These are phyloP conservation scores for Sarocladium kiliense DNA, from an alignment of 2,329 filamentous ascomycete species.

Conservation along the genomic window DNA sequence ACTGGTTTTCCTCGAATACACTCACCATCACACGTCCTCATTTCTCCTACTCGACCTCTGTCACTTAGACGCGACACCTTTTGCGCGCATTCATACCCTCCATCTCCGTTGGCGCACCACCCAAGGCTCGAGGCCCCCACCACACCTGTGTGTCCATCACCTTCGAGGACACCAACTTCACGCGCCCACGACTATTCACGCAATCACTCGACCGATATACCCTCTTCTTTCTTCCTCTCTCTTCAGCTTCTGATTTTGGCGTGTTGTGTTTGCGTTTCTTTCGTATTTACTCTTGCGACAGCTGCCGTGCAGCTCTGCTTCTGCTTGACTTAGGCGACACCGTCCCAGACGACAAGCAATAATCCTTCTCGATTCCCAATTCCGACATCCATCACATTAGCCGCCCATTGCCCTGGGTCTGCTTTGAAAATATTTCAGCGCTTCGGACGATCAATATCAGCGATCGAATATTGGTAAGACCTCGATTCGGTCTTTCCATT, in stretches of 20 bases:
- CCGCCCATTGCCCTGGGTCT: not conserved
- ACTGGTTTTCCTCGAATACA: not conserved
- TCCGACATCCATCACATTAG: not conserved
- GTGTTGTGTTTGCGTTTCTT: not conserved
- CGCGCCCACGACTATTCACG: slow-evolving; percentile 3
- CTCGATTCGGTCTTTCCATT: too few species aligned
- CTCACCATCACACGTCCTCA: not conserved
- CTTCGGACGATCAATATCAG: not conserved
- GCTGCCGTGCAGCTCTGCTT: slow-evolving; percentile 4
- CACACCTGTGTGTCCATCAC: slow-evolving; percentile 6
- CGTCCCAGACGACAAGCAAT: not conserved
- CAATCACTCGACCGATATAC: slow-evolving; percentile 1
- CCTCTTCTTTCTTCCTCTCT: not conserved
- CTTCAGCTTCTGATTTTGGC: not conserved
- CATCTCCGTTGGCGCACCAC: slow-evolving; percentile 5
- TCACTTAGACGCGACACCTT: slow-evolving; percentile 7
- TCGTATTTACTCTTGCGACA: not conserved
- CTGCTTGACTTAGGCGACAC: not conserved
- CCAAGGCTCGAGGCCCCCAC: slow-evolving; percentile 2
- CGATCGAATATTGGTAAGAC: too few species aligned
- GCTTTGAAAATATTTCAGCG: not conserved
- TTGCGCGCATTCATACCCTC: slow-evolving; percentile 5
- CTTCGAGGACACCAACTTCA: slow-evolving; percentile 7
- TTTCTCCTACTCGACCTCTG: not conserved
- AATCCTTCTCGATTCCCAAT: not conserved